phyloP scores from a whole-genome alignment of 2,329 filamentous ascomycete genomes.

The Trichothecium sympodiale region DNA sequence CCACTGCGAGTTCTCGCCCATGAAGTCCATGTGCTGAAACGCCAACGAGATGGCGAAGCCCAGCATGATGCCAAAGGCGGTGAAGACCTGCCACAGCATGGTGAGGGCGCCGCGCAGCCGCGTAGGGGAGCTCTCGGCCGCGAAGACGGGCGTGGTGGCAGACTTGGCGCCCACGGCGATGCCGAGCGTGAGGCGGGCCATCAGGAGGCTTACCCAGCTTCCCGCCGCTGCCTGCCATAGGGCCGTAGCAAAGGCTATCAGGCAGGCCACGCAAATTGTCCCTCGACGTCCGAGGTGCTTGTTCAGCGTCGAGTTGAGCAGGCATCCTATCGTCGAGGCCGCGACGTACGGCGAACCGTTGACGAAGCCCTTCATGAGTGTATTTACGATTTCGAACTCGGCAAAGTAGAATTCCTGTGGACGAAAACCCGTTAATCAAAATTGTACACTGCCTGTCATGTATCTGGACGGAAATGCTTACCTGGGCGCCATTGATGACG shows the following conservation, averaged over 20 bases:
- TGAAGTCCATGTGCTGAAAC: slow-evolving; percentile 6
- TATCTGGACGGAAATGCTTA: slow-evolving; percentile 27
- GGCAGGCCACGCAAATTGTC: slow-evolving; percentile 51
- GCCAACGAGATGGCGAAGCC: slow-evolving; percentile 20
- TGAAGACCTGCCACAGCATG: slow-evolving; percentile 21
- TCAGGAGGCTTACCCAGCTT: slow-evolving; percentile 8
- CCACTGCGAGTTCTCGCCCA: slow-evolving; percentile 12
- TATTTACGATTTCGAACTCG: slow-evolving; percentile 19
- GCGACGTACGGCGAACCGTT: slow-evolving; percentile 45
- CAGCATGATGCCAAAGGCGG: slow-evolving; percentile 25
- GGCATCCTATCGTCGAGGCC: slow-evolving; percentile 24
- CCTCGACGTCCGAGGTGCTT: slow-evolving; percentile 49
- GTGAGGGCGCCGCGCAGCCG: slow-evolving; percentile 18
- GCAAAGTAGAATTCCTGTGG: slow-evolving; percentile 21
- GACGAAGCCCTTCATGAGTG: slow-evolving; percentile 37
- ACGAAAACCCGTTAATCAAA: neutral
- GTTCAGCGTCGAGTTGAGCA: slow-evolving; percentile 33
- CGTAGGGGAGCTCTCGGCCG: slow-evolving; percentile 18
- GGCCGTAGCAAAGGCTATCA: slow-evolving; percentile 33
- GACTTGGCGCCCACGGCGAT: slow-evolving; percentile 19
- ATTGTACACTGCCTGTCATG: neutral
- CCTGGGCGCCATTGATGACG: slow-evolving; percentile 48
- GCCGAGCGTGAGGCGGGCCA: slow-evolving; percentile 16
- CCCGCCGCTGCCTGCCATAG: slow-evolving; percentile 30
- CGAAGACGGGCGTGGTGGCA: slow-evolving; percentile 16